These are phyloP conservation scores for Solanum phureja DNA, from an alignment of 257 asterid genomes.

Conservation along the genomic window DNA sequence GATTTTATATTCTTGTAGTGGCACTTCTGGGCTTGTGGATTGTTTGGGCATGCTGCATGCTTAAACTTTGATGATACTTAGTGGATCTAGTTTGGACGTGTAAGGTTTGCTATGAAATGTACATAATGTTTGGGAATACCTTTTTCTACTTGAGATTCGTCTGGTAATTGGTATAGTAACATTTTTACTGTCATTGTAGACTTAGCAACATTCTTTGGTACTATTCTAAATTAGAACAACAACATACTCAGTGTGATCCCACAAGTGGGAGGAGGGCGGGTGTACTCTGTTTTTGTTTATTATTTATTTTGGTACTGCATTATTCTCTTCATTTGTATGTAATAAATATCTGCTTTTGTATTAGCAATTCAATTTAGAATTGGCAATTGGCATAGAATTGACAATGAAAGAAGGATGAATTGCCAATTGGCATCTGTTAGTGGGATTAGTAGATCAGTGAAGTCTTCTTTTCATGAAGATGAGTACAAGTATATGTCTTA, in stretches of 20 bases:
- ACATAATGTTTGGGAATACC: not conserved
- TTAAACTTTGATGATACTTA: not conserved
- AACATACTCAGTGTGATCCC: not conserved
- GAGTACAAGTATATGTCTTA: not conserved
- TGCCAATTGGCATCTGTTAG: not conserved
- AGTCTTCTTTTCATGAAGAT: not conserved
- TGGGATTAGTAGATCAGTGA: not conserved
- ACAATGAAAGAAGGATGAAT: not conserved
- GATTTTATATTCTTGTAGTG: not conserved
- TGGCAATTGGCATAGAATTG: not conserved
- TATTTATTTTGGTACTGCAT: not conserved
- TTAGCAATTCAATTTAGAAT: not conserved
- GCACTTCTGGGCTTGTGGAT: not conserved
- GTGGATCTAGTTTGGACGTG: not conserved
- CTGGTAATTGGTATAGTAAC: not conserved
- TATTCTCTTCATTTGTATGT: not conserved
- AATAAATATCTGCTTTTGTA: not conserved
- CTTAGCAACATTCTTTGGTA: not conserved
- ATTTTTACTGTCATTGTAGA: not conserved
- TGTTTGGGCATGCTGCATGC: not conserved
- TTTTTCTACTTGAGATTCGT: not conserved
- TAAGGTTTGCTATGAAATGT: not conserved
- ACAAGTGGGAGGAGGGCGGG: not conserved
- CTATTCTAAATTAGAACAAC: not conserved
- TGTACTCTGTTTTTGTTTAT: not conserved